Evolutionary conservation across 2,329 filamentous ascomycete genomes (phyloP), one percentile per base, ranked within the genome.

Genomic region (Aspergillus quadrilineatus): DNA sequence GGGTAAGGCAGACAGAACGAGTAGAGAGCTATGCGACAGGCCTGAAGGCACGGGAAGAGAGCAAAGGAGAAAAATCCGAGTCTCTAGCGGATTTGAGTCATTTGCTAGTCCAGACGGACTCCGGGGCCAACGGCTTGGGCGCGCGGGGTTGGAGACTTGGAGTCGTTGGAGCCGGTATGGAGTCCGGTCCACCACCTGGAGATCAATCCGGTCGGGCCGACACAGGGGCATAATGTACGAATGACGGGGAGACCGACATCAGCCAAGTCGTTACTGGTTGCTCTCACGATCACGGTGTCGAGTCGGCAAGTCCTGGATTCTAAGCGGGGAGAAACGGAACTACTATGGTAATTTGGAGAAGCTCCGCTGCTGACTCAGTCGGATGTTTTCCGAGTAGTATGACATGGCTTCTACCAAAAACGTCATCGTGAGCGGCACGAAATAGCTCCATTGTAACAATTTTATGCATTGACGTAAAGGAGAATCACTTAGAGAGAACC

Each of bases 31-130:
- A 47, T 42, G 22, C 8, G 36, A 39, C 44, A 41, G 45, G 39
- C 26, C 45, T 26, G 39, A 32, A 39, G 30, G 42, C 3, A 47
- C 34, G n/a, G 22, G 17, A 39, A 10, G 12, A 15, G n/a, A 32
- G 26, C 26, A 30, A 41, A 53, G 50, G 55, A 57, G 45, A 57
- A 57, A 50, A 53, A 50, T 57, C 50, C 55, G 55, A 39, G 15
- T 6, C 54, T 44, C 32, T 30, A 57, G 50, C 39, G 50, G 50
- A 53, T 28, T 50, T 53, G 55, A 53, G 36, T 53, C 55, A 50
- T 26, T 43, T 15, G 50, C 43, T 47, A 39, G 42, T 12, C 32
- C 10, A 30, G 32, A 15, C 34, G 9, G 42, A 50, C 30, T 55
- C 12, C 5, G 34, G 34, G 34, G 8, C 43, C 43, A 45, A 29